Evolutionary conservation across 495 filamentous ascomycete genomes (phyloP), one percentile per base, ranked within the genome.

Genomic region (Penicillium fimorum): DNA sequence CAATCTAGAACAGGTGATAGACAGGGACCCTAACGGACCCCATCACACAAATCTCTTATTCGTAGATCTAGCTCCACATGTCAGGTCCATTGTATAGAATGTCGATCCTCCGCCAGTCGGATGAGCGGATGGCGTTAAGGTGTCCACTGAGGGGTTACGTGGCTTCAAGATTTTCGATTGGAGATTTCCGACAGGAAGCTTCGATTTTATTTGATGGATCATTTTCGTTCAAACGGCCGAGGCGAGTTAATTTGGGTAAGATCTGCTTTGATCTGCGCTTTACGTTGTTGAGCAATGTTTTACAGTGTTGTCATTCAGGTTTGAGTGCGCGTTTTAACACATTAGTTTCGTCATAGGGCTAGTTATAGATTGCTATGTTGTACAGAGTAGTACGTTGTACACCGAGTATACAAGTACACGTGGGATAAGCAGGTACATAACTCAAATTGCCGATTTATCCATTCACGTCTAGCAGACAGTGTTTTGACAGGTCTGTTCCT

Each of bases 1-100:
- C 13, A 12, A 38, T 64, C 62, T 64, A 64, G 62, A 64, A 30
- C 55, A 47, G 59, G 13, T 54, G 55, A 61, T 62, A 50, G 55
- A 56, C 62, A 65, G 59, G 53, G 56, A 47, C 56, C 46, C 41
- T 30, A 2, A n/a, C 17, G 46, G 29, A 22, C 8, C 49, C 59
- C 49, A 24, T 20, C 42, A 15, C 50, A 17, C 17, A 17, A 20
- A n/a, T 18, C 5, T 58, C 55, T 50, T 40, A 62, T 62, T 62
- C 52, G 60, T 37, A 49, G 22, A 25, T 27, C 40, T 15, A 18
- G n/a, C 57, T 35, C 51, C 51, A 35, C 30, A 37, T 7, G 1
- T 37, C 41, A 46, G 20, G 44, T 7, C 46, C 44, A 29, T 43
- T 24, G 37, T 12, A 29, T 17, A 30, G n/a, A 17, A 3, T 24